phyloP scores from a whole-genome alignment of 352 stramenopile species.

The Thalassiosira hispida region DNA sequence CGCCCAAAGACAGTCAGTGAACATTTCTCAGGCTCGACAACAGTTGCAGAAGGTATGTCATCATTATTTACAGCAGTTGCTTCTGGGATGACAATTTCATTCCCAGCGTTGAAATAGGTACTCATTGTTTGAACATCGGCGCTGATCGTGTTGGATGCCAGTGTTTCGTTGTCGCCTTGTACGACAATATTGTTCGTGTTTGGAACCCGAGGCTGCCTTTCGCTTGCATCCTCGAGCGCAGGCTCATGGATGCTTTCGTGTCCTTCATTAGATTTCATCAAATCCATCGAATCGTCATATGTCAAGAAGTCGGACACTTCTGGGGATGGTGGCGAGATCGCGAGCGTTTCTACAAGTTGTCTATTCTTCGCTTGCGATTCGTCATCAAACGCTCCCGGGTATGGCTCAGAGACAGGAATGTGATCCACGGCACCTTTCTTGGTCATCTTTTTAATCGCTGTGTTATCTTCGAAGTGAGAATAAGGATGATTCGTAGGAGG shows the following conservation, averaged over 20 bases:
- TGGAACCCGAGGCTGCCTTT: background rate
- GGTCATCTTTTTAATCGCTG: background rate
- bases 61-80: conserved; percentile 7
- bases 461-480: background rate
- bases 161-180: background rate
- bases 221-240: background rate
- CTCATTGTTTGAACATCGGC: background rate
- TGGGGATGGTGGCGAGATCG: too few species aligned
- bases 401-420: background rate
- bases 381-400: too few species aligned
- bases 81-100: conserved; percentile 24
- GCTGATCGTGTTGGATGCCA: background rate
- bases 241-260: background rate
- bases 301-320: too few species aligned
- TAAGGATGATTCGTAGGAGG: too few species aligned
- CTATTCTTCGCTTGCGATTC: too few species aligned
- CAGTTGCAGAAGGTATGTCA: conserved; percentile 10
- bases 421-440: background rate
- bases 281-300: background rate
- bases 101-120: conserved; percentile 1
- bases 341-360: too few species aligned
- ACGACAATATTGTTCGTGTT: background rate
- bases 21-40: conserved; percentile 22
- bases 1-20: conserved; percentile 8
- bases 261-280: background rate